Evolutionary conservation across 495 filamentous ascomycete species (phyloP).

Genomic region (Neurospora sp.): DNA sequence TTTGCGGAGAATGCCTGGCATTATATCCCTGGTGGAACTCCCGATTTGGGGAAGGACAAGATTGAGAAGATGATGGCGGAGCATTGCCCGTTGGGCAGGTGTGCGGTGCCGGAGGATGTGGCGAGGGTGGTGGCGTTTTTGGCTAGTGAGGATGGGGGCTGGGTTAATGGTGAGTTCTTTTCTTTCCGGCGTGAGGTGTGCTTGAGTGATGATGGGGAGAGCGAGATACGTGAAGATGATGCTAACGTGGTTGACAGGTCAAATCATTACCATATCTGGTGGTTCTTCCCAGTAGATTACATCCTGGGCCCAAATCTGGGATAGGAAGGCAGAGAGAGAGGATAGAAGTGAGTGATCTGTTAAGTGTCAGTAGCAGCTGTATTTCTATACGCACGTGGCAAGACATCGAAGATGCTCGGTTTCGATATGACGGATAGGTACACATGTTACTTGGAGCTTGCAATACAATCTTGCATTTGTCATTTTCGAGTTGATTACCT

Average conservation of each 20-base stretch:
- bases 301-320: not conserved
- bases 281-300: conserved; percentile 22
- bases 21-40: conserved; percentile 43
- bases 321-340: not conserved
- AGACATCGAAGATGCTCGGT: too few relatives aligned
- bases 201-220: too few relatives aligned
- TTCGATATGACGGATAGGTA: too few relatives aligned
- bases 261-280: conserved; percentile 27
- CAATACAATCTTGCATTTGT: not conserved
- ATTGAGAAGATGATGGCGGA: conserved; percentile 28
- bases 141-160: conserved; percentile 47
- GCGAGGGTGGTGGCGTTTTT: conserved; percentile 49
- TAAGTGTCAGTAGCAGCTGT: too few relatives aligned
- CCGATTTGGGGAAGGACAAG: conserved; percentile 18
- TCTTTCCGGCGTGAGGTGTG: not conserved
- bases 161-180: conserved; percentile 45
- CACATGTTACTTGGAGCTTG: not conserved
- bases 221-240: not conserved
- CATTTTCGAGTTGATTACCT: not conserved
- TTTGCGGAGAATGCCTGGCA: conserved; percentile 56
- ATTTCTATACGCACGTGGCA: too few relatives aligned
- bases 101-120: conserved; percentile 45
- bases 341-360: not conserved
- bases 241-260: conserved; percentile 11
- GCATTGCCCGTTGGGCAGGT: conserved; percentile 24